These are phyloP conservation scores for Gossypium australe DNA, from an alignment of 345 rosid genomes.

Conservation along the genomic window DNA sequence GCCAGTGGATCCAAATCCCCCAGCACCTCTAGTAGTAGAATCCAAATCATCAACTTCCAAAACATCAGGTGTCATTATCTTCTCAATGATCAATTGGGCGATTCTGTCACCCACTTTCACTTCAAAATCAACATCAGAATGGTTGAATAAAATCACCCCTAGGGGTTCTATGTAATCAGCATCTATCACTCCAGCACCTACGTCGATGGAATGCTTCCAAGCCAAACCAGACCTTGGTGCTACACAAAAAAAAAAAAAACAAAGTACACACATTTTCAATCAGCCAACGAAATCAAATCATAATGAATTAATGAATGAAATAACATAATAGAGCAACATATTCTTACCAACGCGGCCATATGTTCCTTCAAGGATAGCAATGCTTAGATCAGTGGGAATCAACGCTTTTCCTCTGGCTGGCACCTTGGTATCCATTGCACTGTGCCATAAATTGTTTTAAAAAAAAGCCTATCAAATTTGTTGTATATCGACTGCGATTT, in stretches of 20 bases:
- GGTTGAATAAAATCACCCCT: conserved; percentile 47
- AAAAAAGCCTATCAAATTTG: not conserved
- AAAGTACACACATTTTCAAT: not conserved
- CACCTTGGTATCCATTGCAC: conserved; percentile 57
- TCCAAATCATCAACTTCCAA: conserved; percentile 68
- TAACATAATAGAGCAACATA: not conserved
- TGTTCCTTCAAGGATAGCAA: conserved; percentile 62
- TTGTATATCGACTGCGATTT: not conserved
- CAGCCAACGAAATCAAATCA: conserved; percentile 8
- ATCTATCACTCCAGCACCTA: conserved; percentile 22
- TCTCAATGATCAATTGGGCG: conserved; percentile 72
- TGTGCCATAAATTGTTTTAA: conserved; percentile 5
- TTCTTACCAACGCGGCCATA: conserved; percentile 65
- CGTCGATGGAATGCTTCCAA: conserved; percentile 55
- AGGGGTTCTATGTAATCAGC: conserved; percentile 53
- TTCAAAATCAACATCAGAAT: conserved; percentile 45
- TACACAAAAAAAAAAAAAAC: not conserved
- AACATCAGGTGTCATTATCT: conserved; percentile 60
- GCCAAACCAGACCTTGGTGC: conserved; percentile 59
- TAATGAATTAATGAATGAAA: not conserved
- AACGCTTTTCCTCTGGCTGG: conserved; percentile 83
- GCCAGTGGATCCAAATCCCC: conserved; percentile 87
- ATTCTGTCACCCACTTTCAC: conserved; percentile 47
- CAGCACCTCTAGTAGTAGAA: conserved; percentile 63
- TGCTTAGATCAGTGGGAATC: conserved; percentile 68